Evolutionary conservation across 148 eudicot genomes (phyloP), one percentile per base, ranked within the genome.

Genomic region (Rhododendron mucronatum): DNA sequence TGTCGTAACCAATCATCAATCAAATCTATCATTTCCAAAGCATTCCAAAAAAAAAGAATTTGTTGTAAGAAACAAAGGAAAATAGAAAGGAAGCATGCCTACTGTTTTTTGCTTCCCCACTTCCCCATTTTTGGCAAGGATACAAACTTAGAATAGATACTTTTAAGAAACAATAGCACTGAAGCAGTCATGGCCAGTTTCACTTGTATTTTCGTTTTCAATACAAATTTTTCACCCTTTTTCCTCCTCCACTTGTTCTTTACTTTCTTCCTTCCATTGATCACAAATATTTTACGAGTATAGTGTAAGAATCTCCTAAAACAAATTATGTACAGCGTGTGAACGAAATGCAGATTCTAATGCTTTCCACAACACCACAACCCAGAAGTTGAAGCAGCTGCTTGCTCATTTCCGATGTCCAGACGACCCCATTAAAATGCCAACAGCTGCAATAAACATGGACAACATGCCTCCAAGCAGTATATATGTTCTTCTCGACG

Each of bases 381-480:
- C 37, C 41, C 83, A n/a, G 67, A 57, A 51, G 35, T 50, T 51
- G 39, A 28, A 63, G 76, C 53, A 41, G 53, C 37, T 82, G 50
- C 55, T 37, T 65, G 45, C n/a, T 86, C 80, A 69, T 83, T 92
- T 91, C 71, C 98, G 89, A 67, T 92, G 98, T 45, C 95, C 95
- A 2, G 96, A 88, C 3, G 98, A 95, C 18, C 91, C 96, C 93
- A 95, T 93, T 51, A 95, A 92, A 73, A 95, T 80, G 11, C 88
- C 95, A 30, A 95, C 95, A 28, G 95, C 95, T n/a, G 88, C 92
- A 73, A 91, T 87, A 84, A 95, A 95, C 95, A 94, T 94, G 4
- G 53, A 69, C 88, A 95, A 65, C 98, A 95, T 94, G 85, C 92
- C 87, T 37, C 28, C 82, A 1, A 94, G 93, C 39, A 94, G 84